Percentiles rank a stretch among this genome's conserved stretches.
Evolutionary conservation across 2,329 filamentous ascomycete species (phyloP).

Genomic region (Coniochaeta prunicola): DNA sequence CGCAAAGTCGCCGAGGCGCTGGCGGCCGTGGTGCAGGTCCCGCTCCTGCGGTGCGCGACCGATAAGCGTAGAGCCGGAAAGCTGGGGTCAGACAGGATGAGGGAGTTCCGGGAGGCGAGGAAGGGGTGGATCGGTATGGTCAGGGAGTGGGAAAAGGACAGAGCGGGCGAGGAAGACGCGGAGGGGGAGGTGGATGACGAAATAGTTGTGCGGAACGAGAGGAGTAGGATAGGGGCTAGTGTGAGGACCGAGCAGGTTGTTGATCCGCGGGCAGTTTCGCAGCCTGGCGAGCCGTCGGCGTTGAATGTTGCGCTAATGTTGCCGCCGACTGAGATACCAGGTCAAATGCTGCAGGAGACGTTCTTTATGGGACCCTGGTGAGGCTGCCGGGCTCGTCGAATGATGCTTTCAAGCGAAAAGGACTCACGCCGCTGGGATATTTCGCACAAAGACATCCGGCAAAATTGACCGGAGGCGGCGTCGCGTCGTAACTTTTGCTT

Average conservation of each 20-base stretch:
- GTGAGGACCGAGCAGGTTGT: neutral
- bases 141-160: neutral
- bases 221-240: neutral
- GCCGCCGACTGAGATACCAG: neutral
- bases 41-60: slow-evolving; percentile 35
- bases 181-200: neutral
- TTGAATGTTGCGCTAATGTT: neutral
- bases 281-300: neutral
- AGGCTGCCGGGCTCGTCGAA: neutral
- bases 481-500: neutral
- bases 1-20: slow-evolving; percentile 40
- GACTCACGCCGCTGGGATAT: neutral
- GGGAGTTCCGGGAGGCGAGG: neutral
- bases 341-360: neutral
- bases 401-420: neutral
- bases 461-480: neutral
- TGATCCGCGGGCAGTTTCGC: neutral
- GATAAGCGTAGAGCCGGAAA: slow-evolving; percentile 27
- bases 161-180: neutral
- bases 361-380: neutral
- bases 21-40: slow-evolving; percentile 38
- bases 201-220: neutral
- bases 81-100: neutral
- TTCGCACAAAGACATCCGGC: neutral
- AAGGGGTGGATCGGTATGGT: neutral